Evolutionary conservation across 2,329 filamentous ascomycete species (phyloP), one percentile per base, ranked within the genome.

Genomic region (Botrytis fabae): DNA sequence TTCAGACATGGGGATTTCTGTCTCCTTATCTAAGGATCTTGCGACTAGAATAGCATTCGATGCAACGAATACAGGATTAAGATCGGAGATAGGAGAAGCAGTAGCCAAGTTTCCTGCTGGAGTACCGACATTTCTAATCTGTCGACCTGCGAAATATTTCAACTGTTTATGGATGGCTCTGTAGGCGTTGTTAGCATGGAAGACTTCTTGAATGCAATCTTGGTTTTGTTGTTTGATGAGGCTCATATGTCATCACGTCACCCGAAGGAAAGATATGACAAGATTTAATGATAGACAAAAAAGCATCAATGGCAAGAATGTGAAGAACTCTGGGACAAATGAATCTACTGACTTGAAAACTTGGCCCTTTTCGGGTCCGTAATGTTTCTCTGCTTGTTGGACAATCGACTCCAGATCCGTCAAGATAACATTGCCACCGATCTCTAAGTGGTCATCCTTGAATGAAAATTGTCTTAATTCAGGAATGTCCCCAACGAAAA

Each of bases 121-220:
- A 0, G 96, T 98, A 44, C 95, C 96, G n/a, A 98, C 95, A 79
- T 98, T 99, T 78, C 96, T 89, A 79, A 99, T 98, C 80, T 99
- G 96, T 64, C 96, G 86, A 63, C 96, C 96, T 69, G 95, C 96
- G 82, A 99, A 98, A 81, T 95, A 98, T 76, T 92, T 92, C 71
- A 99, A 89, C 81, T 98, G 95, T 81, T 98, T 98, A 80, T 95
- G 87, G 74, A 98, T 96, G 0, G 93, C 94, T n/a, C 71, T 73
- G 25, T n/a, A 48, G 35, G 57, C 16, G 6, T 22, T 16, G 65
- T 68, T 68, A 68, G 64, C 32, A 32, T 28, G 4, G 1, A 57
- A 16, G 9, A 68, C 18, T 22, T 42, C 9, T 32, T 2, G 32
- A 22, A 57, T 25, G 18, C 1, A 3, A 57, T 18, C 48, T 57